A percentile compares a stretch with the other conserved stretches of the same genome.
Evolutionary conservation across 2,329 filamentous ascomycete genomes (phyloP).

Genomic region (Colletotrichum eremochloae): DNA sequence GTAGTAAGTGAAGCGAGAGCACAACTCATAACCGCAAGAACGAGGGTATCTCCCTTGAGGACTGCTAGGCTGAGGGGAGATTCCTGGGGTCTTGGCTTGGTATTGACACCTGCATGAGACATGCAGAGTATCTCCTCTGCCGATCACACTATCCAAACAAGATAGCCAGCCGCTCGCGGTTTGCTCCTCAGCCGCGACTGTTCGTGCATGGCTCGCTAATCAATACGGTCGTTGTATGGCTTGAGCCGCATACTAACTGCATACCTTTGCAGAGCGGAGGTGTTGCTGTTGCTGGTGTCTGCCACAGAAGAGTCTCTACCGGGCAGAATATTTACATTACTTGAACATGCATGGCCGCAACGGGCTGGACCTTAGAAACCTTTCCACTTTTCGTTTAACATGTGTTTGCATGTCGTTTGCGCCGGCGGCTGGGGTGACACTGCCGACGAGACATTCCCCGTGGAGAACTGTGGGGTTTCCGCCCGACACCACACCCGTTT

Average conservation of each 20-base stretch:
- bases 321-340: background rate
- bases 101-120: constrained; percentile 14
- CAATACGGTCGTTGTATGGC: background rate
- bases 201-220: background rate
- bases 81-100: background rate
- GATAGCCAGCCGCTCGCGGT: constrained; percentile 20
- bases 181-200: background rate
- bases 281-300: background rate
- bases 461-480: constrained; percentile 32
- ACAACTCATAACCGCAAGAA: background rate
- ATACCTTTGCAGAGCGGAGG: background rate
- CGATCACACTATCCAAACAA: constrained; percentile 24
- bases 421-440: constrained; percentile 1
- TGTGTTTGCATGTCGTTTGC: background rate
- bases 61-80: background rate
- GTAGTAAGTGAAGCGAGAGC: background rate
- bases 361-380: background rate
- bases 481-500: constrained; percentile 29
- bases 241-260: background rate
- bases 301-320: background rate
- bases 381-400: background rate
- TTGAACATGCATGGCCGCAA: background rate
- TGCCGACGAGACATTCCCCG: constrained; percentile 20
- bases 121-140: background rate
- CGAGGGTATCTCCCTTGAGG: constrained; percentile 16